Base-by-base conservation (phyloP, 2,329 filamentous ascomycete species). In the Ilyonectria robusta region DNA sequence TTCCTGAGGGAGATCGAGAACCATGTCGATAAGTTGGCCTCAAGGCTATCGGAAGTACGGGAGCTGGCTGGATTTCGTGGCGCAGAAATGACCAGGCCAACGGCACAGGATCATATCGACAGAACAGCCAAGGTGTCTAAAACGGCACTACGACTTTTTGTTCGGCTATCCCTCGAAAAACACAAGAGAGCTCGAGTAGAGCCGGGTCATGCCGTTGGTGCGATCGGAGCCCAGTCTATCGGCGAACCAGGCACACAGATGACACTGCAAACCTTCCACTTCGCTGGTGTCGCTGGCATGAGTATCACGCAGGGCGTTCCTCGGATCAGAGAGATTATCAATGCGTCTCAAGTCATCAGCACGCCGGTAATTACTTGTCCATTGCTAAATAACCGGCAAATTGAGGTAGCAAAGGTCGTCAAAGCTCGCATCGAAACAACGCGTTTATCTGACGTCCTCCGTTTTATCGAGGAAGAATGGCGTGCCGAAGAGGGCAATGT, bases 261-360 rank as follows among this genome's bases (percentile, higher is more conserved):
- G 96, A 99, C 96, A 1, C 84, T 99, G 70, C 98, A 98, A 84
- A 98, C 96, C 78, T 98, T 98, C 90, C 96, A 98, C 92, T 99
- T 99, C 85, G 96, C 96, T 78, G 96, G 96, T 92, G 96, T 99
- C 71, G 96, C 96, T 50, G 95, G 95, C 80, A 98, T 99, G 96
- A 97, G 94, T 87, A 97, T 99, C 78, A 99, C 96, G 0, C 94
- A 97, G 78, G 96, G 96, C 93, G 96, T 99, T 6, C 96, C 96
- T 1, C 95, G 96, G 91, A 99, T 99, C 85, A 99, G 98, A 84
- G 96, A 99, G 86, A 99, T 99, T 73, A 99, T 99, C 89, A 99
- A 99, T 82, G 96, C 96, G 6, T 97, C 94, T 10, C 97, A 94
- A 80, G 85, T 86, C 56, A 99, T 99, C 81, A 97, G 93, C 80